Base-by-base conservation (phyloP, 208 protist species). In the Wallacemonas sp. region DNA sequence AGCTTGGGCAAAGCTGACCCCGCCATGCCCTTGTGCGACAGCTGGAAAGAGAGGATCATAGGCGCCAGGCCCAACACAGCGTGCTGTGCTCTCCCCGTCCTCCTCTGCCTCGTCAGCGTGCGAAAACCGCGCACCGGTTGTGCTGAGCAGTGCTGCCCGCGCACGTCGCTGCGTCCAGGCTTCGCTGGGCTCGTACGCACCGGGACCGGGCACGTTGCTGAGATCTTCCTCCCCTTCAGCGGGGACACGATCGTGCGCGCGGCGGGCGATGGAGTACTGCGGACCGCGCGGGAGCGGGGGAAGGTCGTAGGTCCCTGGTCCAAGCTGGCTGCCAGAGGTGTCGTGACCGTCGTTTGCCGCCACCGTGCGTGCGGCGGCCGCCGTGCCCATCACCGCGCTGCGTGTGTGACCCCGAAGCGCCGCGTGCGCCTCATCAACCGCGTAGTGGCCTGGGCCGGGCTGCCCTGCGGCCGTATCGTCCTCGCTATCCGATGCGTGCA, bases 121-220 rank as follows among this genome's bases (percentile, higher is more conserved):
- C 6, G 22, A 9, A 39, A 58, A 38, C 17, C 51, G 51, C 28
- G 51, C 14, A 31, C 28, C 22, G 14, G 65, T 70, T 9, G 63
- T 74, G 49, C 47, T 66, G 54, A 80, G 28, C 22, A 62, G 46
- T 34, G 62, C 31, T 14, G 44, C 38, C 24, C 53, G 15, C 45
- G 38, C 45, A 47, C 24, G 53, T 24, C 19, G 60, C 59, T 51
- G 56, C 63, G n/a, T 30, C 22, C 38, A 31, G 47, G 47, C 14
- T 27, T 49, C 30, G 22, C 11, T 44, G 44, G 9, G 51, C 14
- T 75, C 70, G 44, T 82, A 82, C 56, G 78, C 63, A n/a, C 82
- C 82, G 1, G 82, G 82, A 19, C 82, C 82, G 38, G 79, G 82
- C 26, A 44, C 62, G 19, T 42, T 53, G 34, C 51, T 9, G 19